Evolutionary conservation across 768 basidiomycete genomes (phyloP), one percentile per base, ranked within the genome.

Genomic region (Floccularia luteovirens): DNA sequence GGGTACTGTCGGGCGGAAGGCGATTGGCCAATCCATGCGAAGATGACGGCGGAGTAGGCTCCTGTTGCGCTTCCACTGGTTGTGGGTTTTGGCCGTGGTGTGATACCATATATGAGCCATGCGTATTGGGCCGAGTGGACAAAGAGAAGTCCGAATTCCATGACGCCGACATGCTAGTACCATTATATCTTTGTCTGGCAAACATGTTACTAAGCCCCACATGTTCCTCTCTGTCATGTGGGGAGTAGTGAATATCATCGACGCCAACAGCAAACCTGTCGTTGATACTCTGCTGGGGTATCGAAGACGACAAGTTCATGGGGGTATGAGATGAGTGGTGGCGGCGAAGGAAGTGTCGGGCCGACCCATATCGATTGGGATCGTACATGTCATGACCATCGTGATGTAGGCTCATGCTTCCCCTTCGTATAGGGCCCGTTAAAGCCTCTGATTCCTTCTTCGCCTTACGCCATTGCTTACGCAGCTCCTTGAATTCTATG

Each of bases 401-500:
- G 43, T 51, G 52, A 43, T 53, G 55, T 36, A 46, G 34, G 46
- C 49, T 57, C 45, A 62, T 50, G 43, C 50, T 61, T 22, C 52
- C 48, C 38, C 62, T 55, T 46, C 64, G 66, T 43, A 62, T 45
- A 12, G 56, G 38, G 6, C 43, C 53, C 43, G 52, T 43, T 17
- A 54, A 50, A 10, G 51, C 51, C 44, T 62, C 67, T 13, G 65
- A 56, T 53, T 90, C 89, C 61, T 93, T 91, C 69, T 93, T 96
- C 49, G 80, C 75, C 66, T 90, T 90, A 30, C 92, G 81, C 92
- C 94, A 96, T 51, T 86, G 84, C 60, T 93, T 97, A 42, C 94
- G 82, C 52, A 97, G 78, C 56, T 98, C 94, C 55, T 94, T 97
- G 73, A 98, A 99, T 69, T 98, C 94, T 97, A 63, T 33, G 48